Evolutionary conservation across 768 basidiomycete species (phyloP).

Genomic region (Mycena belliarum): DNA sequence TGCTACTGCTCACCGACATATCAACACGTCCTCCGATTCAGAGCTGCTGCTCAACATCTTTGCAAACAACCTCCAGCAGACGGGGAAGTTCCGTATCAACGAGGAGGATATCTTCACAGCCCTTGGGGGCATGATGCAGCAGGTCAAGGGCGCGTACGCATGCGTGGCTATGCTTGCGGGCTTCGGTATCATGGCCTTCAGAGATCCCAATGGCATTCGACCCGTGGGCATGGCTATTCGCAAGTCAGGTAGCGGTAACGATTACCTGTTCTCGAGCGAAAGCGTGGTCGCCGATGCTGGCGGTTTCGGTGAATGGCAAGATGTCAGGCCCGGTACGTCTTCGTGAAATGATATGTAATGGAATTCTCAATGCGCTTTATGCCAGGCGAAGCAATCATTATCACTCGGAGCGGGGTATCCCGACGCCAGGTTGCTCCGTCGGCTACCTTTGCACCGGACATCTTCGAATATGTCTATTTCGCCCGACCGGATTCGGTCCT

Average conservation of each 20-base stretch:
- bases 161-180: constrained; percentile 99
- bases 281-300: constrained; percentile 95
- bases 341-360: neutral
- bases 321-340: constrained; percentile 80
- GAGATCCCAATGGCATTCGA: constrained; percentile 97
- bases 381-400: constrained; percentile 91
- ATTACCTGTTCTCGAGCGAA: constrained; percentile 93
- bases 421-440: constrained; percentile 72
- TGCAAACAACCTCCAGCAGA: constrained; percentile 96
- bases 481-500: constrained; percentile 97
- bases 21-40: constrained; percentile 98
- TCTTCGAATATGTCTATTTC: constrained; percentile 99
- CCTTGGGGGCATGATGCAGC: constrained; percentile 83
- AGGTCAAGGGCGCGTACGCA: constrained; percentile 92
- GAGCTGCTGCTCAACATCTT: constrained; percentile 97
- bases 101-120: constrained; percentile 99
- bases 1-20: constrained; percentile 94
- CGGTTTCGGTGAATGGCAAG: constrained; percentile 91
- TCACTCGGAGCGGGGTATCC: constrained; percentile 78
- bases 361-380: constrained; percentile 9
- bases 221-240: constrained; percentile 87
- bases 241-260: constrained; percentile 56
- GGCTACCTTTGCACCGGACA: constrained; percentile 89
- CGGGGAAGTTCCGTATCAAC: constrained; percentile 98
- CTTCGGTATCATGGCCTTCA: constrained; percentile 96